Evolutionary conservation across 495 filamentous ascomycete genomes (phyloP).

Genomic region (Bacidia gigantensis): DNA sequence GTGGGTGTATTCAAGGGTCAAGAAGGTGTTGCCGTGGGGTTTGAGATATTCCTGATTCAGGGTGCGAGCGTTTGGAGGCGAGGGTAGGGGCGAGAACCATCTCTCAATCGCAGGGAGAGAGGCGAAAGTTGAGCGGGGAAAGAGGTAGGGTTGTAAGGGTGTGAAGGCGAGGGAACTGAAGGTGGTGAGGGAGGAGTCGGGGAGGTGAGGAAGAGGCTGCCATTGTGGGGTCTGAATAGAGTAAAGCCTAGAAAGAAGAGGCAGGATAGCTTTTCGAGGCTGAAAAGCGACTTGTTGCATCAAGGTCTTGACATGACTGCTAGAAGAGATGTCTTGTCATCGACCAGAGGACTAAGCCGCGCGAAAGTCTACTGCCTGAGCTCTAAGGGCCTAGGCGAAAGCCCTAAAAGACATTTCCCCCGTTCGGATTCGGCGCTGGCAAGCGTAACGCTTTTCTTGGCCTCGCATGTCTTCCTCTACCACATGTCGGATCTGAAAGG

Average conservation of each 20-base stretch:
- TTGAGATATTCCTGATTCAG: conserved; percentile 39
- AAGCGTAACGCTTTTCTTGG: too few species aligned
- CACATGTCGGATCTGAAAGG: too few species aligned
- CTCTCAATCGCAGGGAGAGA: conserved; percentile 36
- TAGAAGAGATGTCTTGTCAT: too few species aligned
- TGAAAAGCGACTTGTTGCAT: not conserved
- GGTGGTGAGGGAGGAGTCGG: conserved; percentile 17
- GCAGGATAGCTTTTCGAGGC: not conserved
- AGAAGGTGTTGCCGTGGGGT: conserved; percentile 34
- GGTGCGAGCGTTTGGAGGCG: not conserved
- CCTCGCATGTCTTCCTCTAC: too few species aligned
- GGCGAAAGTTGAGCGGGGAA: conserved; percentile 32
- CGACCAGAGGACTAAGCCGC: too few species aligned
- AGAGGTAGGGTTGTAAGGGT: conserved; percentile 31
- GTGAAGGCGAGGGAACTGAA: conserved; percentile 38
- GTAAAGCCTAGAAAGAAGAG: not conserved
- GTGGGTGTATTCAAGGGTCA: conserved; percentile 46
- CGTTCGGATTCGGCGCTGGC: too few species aligned
- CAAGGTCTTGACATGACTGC: too few species aligned
- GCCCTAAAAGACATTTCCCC: too few species aligned
- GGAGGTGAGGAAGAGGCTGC: conserved; percentile 6
- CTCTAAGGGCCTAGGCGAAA: too few species aligned
- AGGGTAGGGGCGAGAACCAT: conserved; percentile 38
- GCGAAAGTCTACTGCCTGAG: too few species aligned
- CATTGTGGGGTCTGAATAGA: conserved; percentile 1